Evolutionary conservation across 306 rosid species (phyloP).

Genomic region (Trichosanthes cucumerina): DNA sequence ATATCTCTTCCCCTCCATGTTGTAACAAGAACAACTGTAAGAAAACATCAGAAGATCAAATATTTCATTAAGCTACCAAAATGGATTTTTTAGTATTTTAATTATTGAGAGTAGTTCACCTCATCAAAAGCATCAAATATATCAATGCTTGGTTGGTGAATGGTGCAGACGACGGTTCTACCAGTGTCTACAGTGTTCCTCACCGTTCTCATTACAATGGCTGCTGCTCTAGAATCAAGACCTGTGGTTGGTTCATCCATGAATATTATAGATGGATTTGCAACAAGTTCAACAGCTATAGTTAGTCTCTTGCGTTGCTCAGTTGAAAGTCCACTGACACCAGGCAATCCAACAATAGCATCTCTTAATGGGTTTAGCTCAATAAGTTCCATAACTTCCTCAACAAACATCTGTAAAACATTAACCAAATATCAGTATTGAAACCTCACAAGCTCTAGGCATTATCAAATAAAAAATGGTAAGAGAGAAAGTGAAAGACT

Average conservation of each 20-base stretch:
- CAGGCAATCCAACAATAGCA: conserved; percentile 78
- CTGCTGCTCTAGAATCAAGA: conserved; percentile 85
- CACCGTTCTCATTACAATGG: conserved; percentile 90
- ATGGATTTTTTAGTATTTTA: background rate
- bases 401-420: conserved; percentile 60
- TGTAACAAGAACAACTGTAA: conserved; percentile 18
- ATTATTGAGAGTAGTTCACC: conserved; percentile 20
- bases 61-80: background rate
- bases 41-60: background rate
- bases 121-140: conserved; percentile 74
- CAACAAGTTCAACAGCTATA: conserved; percentile 79
- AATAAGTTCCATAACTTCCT: conserved; percentile 83
- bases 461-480: background rate
- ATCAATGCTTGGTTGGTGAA: conserved; percentile 92
- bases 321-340: conserved; percentile 72
- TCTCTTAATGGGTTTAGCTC: conserved; percentile 53
- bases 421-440: conserved; percentile 9
- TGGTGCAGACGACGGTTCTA: conserved; percentile 88
- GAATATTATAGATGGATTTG: conserved; percentile 89
- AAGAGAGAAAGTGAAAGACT: background rate
- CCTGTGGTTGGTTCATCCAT: conserved; percentile 98
- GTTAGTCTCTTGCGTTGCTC: conserved; percentile 89
- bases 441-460: too few species aligned
- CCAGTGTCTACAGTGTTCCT: conserved; percentile 85
- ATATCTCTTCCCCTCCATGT: conserved; percentile 61